Evolutionary conservation across 371 early-diverging fungal species (phyloP), one percentile per base, ranked within the genome.

Genomic region (Rhizomucor pusillus): DNA sequence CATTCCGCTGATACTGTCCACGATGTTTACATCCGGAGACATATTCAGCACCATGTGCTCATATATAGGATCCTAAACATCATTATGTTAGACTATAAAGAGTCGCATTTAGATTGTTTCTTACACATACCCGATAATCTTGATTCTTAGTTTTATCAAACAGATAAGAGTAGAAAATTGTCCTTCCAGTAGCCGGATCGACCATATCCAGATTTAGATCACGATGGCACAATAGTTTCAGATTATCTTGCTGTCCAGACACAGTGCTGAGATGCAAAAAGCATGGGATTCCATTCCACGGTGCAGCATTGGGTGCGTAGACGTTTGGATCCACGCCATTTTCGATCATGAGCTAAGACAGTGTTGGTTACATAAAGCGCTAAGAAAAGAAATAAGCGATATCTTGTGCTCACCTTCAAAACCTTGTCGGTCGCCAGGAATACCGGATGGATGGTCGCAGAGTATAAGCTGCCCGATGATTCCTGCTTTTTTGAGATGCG

Each of bases 101-200:
- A 37, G 37, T 11, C 14, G 37, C 14, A 33, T 10, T 10, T 14
- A 12, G 4, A 52, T 52, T 2, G 19, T n/a, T 3, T 25, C 18
- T 44, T 44, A 43, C 20, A 16, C 22, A 33, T 49, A 49, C 25
- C 25, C 16, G 35, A 6, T 12, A 18, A 14, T 20, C 35, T 18
- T 35, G 18, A 33, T 35, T 4, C 35, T 22, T 29, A 43, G 43
- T 58, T 13, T 45, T 39, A 0, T 56, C 57, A 45, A 79, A 73
- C 18, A 73, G 58, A 33, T 62, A 66, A 16, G 59, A 49, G 43
- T 85, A 80, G 47, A 82, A 81, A 5, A 75, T 60, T 3, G 70
- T 63, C 11, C 79, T 70, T 0, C 50, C 29, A 4, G 56, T 51
- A 2, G 52, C 47, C 3, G 58, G 48, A 48, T 79, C 77, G 1